Evolutionary conservation across 371 early-diverging fungal species (phyloP).

Genomic region (Mortierella sp.): DNA sequence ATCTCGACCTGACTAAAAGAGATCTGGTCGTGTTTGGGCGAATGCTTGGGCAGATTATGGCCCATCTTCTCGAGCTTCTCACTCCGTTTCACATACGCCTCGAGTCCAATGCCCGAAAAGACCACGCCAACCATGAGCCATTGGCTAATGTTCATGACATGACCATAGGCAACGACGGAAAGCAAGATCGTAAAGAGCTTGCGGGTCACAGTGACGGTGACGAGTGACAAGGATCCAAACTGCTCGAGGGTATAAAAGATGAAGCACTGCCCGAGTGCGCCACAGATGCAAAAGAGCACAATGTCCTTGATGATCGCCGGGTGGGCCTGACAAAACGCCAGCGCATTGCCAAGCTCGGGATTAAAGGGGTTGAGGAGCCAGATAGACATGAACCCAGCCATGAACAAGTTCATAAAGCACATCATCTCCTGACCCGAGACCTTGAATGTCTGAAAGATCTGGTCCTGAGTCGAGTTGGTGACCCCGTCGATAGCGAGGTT

Average conservation of each 20-base stretch:
- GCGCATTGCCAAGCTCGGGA: slow-evolving; percentile 80
- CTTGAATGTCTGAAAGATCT: slow-evolving; percentile 84
- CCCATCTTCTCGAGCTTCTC: slow-evolving; percentile 46
- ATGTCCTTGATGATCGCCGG: slow-evolving; percentile 88
- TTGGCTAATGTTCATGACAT: slow-evolving; percentile 79
- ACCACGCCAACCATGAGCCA: slow-evolving; percentile 91
- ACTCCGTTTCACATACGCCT: slow-evolving; percentile 73
- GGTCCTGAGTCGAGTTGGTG: slow-evolving; percentile 97
- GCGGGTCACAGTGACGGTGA: slow-evolving; percentile 95
- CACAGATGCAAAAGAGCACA: slow-evolving; percentile 87
- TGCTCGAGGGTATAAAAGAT: slow-evolving; percentile 95
- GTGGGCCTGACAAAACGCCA: slow-evolving; percentile 78
- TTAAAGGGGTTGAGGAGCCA: slow-evolving; percentile 82
- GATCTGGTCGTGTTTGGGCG: slow-evolving; percentile 40
- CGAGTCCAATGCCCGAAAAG: slow-evolving; percentile 86
- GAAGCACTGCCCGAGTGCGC: slow-evolving; percentile 97
- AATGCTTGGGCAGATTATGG: slow-evolving; percentile 46
- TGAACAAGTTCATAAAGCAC: slow-evolving; percentile 95
- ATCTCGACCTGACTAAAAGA: slow-evolving; percentile 51
- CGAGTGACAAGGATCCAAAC: slow-evolving; percentile 92
- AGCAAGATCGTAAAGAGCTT: slow-evolving; percentile 96
- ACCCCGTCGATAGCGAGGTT: slow-evolving; percentile 95
- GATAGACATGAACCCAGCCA: slow-evolving; percentile 71
- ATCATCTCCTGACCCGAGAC: slow-evolving; percentile 95
- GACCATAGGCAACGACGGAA: slow-evolving; percentile 91